Evolutionary conservation across 306 rosid genomes (phyloP).

Genomic region (Lathyrus aphaca): DNA sequence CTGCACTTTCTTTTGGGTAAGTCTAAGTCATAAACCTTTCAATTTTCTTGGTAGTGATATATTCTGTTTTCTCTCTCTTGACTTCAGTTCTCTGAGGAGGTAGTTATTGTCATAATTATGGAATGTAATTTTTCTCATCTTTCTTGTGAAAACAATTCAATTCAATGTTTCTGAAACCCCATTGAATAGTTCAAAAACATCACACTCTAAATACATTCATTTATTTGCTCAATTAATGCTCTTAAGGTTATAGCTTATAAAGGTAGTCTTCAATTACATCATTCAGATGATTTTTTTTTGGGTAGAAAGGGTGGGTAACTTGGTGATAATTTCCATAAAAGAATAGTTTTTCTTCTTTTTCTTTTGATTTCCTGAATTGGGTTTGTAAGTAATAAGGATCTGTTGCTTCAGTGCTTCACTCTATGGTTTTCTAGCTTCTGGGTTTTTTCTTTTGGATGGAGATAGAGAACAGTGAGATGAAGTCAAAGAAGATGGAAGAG

Average conservation of each 20-base stretch:
- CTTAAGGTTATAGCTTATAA: background rate
- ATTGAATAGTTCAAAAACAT: slow-evolving; percentile 37
- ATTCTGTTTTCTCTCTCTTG: slow-evolving; percentile 25
- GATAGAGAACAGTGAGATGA: slow-evolving; percentile 58
- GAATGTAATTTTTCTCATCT: slow-evolving; percentile 57
- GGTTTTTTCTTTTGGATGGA: slow-evolving; percentile 61
- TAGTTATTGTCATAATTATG: slow-evolving; percentile 55
- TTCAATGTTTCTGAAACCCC: slow-evolving; percentile 33
- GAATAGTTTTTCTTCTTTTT: background rate
- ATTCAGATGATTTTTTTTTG: background rate
- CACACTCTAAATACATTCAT: slow-evolving; percentile 37
- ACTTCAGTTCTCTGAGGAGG: slow-evolving; percentile 29
- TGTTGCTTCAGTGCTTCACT: slow-evolving; percentile 29
- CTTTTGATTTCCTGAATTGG: slow-evolving; percentile 35
- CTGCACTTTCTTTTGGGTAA: slow-evolving; percentile 49
- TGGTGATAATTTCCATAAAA: slow-evolving; percentile 25
- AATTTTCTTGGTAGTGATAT: background rate
- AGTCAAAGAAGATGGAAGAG: slow-evolving; percentile 72
- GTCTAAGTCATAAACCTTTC: slow-evolving; percentile 48
- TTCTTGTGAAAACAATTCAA: slow-evolving; percentile 51
- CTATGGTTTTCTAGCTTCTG: slow-evolving; percentile 45
- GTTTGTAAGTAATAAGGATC: slow-evolving; percentile 44
- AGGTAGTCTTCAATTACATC: background rate
- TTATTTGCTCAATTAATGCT: slow-evolving; percentile 39
- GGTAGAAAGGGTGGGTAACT: slow-evolving; percentile 35